Evolutionary conservation across 2,329 filamentous ascomycete species (phyloP).

Genomic region (Aspergillus terreus): DNA sequence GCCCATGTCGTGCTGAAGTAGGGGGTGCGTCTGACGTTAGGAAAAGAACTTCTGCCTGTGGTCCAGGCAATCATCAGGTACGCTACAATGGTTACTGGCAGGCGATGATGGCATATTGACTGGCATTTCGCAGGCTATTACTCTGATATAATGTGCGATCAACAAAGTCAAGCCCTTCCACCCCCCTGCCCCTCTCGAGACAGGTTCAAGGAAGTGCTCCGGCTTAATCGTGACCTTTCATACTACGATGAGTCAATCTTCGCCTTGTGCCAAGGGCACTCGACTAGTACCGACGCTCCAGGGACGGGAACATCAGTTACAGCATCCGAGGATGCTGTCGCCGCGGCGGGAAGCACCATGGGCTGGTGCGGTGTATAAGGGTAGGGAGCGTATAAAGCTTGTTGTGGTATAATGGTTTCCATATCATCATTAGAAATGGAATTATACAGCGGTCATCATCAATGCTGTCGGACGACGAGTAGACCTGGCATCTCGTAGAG

Average conservation of each 20-base stretch:
- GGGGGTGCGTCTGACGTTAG: background rate
- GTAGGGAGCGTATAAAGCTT: too few species aligned
- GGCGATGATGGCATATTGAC: too few species aligned
- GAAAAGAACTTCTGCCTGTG: background rate
- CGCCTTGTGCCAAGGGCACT: conserved; percentile 69
- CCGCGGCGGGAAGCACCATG: conserved; percentile 43
- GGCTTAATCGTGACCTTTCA: conserved; percentile 91
- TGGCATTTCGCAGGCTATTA: background rate
- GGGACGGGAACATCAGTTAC: conserved; percentile 58
- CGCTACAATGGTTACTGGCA: conserved; percentile 6
- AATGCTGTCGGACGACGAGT: background rate
- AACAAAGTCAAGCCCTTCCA: conserved; percentile 97
- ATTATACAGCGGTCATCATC: background rate
- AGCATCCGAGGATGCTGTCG: conserved; percentile 50
- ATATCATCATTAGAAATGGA: too few species aligned
- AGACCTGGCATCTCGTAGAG: background rate
- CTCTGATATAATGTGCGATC: conserved; percentile 62
- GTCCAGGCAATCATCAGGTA: background rate
- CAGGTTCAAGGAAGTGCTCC: conserved; percentile 88
- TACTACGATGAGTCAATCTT: conserved; percentile 55
- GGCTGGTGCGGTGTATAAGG: too few species aligned
- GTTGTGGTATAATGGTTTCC: too few species aligned
- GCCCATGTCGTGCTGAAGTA: conserved; percentile 92
- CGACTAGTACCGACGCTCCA: conserved; percentile 70
- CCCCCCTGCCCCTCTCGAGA: conserved; percentile 75